Percentiles rank a stretch among this genome's conserved stretches.
phyloP scores from a whole-genome alignment of 371 early-diverging fungal species.

The Haplosporangium sp. region DNA sequence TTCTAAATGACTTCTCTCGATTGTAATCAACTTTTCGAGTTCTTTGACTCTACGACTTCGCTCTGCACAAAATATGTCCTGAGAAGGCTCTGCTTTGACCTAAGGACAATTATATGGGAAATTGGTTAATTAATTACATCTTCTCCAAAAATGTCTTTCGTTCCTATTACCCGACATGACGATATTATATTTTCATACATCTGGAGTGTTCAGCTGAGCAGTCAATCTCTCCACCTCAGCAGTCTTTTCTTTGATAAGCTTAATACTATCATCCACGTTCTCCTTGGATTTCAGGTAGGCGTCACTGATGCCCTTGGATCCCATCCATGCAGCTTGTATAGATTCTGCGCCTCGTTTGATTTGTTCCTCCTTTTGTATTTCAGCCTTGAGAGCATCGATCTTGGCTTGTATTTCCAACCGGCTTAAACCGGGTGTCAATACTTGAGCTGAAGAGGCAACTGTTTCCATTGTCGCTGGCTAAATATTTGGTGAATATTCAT shows the following conservation, averaged over 20 bases:
- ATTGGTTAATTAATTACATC: no score
- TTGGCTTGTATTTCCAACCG: constrained; percentile 27
- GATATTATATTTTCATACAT: constrained; percentile 17
- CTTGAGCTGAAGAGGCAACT: constrained; percentile 14
- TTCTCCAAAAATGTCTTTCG: background rate
- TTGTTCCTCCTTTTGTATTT: constrained; percentile 51
- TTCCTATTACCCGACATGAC: background rate
- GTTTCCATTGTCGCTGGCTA: constrained; percentile 50
- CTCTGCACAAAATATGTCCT: constrained; percentile 36
- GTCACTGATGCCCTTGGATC: constrained; percentile 38
- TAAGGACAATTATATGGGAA: background rate
- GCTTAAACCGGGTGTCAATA: constrained; percentile 5
- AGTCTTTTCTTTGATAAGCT: constrained; percentile 48
- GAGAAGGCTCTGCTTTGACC: constrained; percentile 27
- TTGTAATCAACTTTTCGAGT: constrained; percentile 42
- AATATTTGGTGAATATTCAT: background rate
- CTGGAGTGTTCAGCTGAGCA: constrained; percentile 7
- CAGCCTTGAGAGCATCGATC: constrained; percentile 41
- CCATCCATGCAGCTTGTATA: constrained; percentile 54
- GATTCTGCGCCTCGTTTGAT: constrained; percentile 56
- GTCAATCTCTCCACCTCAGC: constrained; percentile 34
- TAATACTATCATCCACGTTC: constrained; percentile 46
- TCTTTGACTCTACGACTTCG: constrained; percentile 37
- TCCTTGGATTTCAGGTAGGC: constrained; percentile 51
- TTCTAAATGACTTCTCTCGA: constrained; percentile 52